Conservation (phyloP, 2,329 filamentous ascomycete species). For the Thelonectria discophora region DNA sequence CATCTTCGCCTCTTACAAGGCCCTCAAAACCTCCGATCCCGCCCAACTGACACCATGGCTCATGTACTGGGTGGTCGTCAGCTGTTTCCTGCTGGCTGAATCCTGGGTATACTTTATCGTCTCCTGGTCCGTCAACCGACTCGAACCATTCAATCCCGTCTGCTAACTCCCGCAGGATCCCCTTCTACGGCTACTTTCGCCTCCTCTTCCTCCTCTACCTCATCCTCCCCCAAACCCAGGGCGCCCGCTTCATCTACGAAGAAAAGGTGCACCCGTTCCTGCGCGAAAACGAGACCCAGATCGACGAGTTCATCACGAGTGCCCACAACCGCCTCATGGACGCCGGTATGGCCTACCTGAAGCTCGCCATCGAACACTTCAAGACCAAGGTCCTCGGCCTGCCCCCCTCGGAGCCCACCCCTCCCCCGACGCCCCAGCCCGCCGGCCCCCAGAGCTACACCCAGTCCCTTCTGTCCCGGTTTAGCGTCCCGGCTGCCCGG, state of each 20-base stretch:
- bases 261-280: constrained; percentile 89
- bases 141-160: neutral
- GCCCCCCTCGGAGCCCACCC: constrained; percentile 60
- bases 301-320: constrained; percentile 88
- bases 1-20: constrained; percentile 97
- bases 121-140: constrained; percentile 67
- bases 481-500: constrained; percentile 79
- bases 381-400: constrained; percentile 83
- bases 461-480: constrained; percentile 82
- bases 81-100: constrained; percentile 82
- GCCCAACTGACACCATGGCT: constrained; percentile 94
- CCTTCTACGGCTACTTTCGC: constrained; percentile 93
- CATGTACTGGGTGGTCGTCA: constrained; percentile 98
- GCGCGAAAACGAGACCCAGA: constrained; percentile 82
- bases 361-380: constrained; percentile 74
- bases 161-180: constrained; percentile 66
- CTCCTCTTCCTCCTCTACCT: constrained; percentile 90
- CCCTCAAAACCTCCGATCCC: constrained; percentile 90
- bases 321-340: constrained; percentile 81
- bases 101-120: constrained; percentile 90
- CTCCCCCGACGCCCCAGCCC: constrained; percentile 51
- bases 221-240: constrained; percentile 96
- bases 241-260: constrained; percentile 86
- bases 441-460: constrained; percentile 71
- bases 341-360: constrained; percentile 79